Evolutionary conservation across 176 grass and related monocot species (phyloP).

Genomic region (Triticum urartu): DNA sequence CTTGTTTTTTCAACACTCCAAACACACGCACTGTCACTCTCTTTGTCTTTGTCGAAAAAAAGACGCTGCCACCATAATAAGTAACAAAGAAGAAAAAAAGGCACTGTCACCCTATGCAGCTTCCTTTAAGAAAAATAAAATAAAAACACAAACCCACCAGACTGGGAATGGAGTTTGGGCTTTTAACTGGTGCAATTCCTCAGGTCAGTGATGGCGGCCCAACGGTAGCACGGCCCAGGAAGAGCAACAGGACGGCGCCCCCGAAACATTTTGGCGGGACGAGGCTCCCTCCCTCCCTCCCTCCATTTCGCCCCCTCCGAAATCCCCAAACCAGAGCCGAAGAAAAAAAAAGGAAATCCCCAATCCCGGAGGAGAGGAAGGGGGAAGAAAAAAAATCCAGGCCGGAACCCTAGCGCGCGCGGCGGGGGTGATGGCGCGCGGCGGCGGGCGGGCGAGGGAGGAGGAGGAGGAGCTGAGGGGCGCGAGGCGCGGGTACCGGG

Average conservation of each 20-base stretch:
- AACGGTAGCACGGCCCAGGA: neutral
- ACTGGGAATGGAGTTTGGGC: too few relatives aligned
- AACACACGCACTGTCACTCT: neutral
- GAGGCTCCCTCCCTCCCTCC: neutral
- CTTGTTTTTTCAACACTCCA: neutral
- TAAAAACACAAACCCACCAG: neutral
- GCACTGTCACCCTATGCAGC: neutral
- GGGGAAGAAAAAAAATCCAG: neutral
- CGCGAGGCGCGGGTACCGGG: constrained; percentile 62
- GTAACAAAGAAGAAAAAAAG: too few relatives aligned
- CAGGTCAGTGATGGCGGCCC: neutral
- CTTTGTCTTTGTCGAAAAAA: too few relatives aligned
- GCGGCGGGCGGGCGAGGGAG: constrained; percentile 24
- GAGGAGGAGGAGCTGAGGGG: constrained; percentile 65
- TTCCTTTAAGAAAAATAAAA: neutral
- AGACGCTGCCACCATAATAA: too few relatives aligned
- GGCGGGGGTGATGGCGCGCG: constrained; percentile 30
- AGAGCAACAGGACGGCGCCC: neutral
- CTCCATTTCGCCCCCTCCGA: neutral
- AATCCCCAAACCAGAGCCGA: neutral
- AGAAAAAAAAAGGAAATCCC: neutral
- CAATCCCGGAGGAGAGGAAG: neutral
- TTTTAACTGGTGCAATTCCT: too few relatives aligned
- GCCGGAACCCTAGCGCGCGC: constrained; percentile 25
- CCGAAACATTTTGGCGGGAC: constrained; percentile 49